These are phyloP conservation scores for Tylopilus rubrobrunneus DNA, from an alignment of 768 basidiomycete genomes.

Conservation along the genomic window DNA sequence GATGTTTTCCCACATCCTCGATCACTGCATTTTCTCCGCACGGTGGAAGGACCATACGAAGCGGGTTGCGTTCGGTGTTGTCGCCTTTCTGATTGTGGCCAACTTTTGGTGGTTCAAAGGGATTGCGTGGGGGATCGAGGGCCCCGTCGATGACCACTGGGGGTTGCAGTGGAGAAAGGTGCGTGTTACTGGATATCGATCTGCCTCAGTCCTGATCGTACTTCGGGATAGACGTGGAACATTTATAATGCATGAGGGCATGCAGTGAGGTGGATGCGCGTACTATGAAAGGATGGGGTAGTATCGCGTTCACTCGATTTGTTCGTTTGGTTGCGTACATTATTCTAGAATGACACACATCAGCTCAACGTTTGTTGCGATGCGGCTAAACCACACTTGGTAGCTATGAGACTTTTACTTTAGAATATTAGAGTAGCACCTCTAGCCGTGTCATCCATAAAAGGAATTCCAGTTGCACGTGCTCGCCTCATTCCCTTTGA, in stretches of 20 bases:
- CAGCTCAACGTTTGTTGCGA: neutral
- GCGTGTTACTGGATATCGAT: conserved; percentile 12
- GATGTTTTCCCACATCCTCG: conserved; percentile 85
- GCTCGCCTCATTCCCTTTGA: neutral
- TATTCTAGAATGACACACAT: neutral
- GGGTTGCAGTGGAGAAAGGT: conserved; percentile 77
- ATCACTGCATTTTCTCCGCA: conserved; percentile 89
- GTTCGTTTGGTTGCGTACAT: neutral
- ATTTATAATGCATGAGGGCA: conserved; percentile 25
- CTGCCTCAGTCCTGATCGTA: too few relatives aligned
- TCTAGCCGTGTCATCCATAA: conserved; percentile 9
- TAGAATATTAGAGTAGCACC: neutral
- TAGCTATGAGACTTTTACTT: too few relatives aligned
- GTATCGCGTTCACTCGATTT: neutral
- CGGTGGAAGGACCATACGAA: conserved; percentile 64
- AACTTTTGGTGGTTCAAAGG: conserved; percentile 95
- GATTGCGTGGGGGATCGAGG: conserved; percentile 88
- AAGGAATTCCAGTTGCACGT: conserved; percentile 4
- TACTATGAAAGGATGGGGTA: neutral
- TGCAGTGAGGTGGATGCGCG: neutral
- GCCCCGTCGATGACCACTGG: conserved; percentile 75
- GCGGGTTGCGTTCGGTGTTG: conserved; percentile 62
- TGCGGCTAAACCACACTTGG: too few relatives aligned
- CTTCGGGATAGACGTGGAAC: conserved; percentile 33
- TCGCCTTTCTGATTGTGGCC: conserved; percentile 56